Base-by-base conservation (phyloP, 306 rosid genomes). In the Alnus glutinosa region DNA sequence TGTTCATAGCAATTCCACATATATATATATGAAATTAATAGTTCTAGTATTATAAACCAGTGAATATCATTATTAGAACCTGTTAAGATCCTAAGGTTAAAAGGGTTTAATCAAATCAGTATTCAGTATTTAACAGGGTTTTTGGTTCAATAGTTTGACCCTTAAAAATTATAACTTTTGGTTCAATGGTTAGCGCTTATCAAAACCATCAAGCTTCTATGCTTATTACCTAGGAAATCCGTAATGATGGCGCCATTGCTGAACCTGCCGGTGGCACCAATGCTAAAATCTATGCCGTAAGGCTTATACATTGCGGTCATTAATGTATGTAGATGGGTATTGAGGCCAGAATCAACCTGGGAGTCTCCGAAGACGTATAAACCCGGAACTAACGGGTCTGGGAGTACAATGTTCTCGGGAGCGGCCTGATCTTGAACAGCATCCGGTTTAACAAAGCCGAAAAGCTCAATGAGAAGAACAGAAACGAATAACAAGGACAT, bases 181-280 rank as follows among this genome's bases (percentile, higher is more conserved):
- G 2, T 34, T 34, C 37, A 34, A 34, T 34, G 1, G 37, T 2
- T 34, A 34, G 37, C 2, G 0, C 37, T 2, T 50, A 50, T 0
- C 3, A 50, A 50, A 50, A 50, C 55, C 55, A 50, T 0, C 3
- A 0, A 2, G 28, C 0, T 23, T 50, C 15, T 50, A 3, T 50
- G 15, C 55, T 50, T 11, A 16, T 52, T 69, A 44, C 73, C 73
- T 44, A 69, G 0, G 13, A 39, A 36, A 69, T 69, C 73, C 10
- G 19, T n/a, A 39, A 69, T 69, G 2, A 18, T 44, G 73, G 3
- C 12, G 9, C 73, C 73, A 69, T 69, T 69, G 19, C 52, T 12
- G 50, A 69, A 69, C 47, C 73, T 36, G 5, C 73, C 73, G 14
- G 54, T 69, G 13, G 73, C 47, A 36, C 73, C 73, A 47, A 69